Evolutionary conservation across 2,329 filamentous ascomycete species (phyloP).

Genomic region (Pseudopithomyces chartarum): DNA sequence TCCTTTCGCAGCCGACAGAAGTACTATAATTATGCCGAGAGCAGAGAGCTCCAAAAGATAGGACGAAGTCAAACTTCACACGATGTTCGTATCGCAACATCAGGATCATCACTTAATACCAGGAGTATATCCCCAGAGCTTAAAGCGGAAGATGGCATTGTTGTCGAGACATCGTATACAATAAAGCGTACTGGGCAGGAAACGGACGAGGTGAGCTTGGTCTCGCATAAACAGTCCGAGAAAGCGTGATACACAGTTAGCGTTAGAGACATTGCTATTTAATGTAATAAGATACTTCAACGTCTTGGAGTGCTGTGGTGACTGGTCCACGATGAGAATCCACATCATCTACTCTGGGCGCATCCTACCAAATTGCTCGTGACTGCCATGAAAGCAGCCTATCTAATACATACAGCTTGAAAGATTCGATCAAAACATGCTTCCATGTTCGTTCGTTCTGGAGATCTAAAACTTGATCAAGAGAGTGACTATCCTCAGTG

Average conservation of each 20-base stretch:
- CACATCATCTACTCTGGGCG: no score
- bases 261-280: neutral
- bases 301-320: no score
- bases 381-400: no score
- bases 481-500: no score
- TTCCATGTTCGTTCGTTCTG: no score
- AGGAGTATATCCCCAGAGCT: slow-evolving; percentile 4
- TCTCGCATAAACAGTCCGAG: neutral
- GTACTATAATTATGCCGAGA: slow-evolving; percentile 25
- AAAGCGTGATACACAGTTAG: no score
- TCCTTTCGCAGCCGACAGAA: slow-evolving; percentile 29
- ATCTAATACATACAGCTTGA: no score
- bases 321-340: no score
- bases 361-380: no score
- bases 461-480: no score
- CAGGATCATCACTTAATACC: slow-evolving; percentile 12
- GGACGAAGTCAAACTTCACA: neutral
- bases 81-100: neutral
- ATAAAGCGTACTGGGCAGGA: neutral
- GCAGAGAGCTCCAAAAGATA: neutral
- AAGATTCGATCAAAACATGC: neutral
- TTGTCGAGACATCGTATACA: slow-evolving; percentile 1
- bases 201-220: neutral
- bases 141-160: neutral
- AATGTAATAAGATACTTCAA: neutral